A percentile compares a stretch with the other conserved stretches of the same genome.
These are phyloP conservation scores for Hanseniaspora occidentalis DNA, from an alignment of 805 yeast species.

Conservation along the genomic window DNA sequence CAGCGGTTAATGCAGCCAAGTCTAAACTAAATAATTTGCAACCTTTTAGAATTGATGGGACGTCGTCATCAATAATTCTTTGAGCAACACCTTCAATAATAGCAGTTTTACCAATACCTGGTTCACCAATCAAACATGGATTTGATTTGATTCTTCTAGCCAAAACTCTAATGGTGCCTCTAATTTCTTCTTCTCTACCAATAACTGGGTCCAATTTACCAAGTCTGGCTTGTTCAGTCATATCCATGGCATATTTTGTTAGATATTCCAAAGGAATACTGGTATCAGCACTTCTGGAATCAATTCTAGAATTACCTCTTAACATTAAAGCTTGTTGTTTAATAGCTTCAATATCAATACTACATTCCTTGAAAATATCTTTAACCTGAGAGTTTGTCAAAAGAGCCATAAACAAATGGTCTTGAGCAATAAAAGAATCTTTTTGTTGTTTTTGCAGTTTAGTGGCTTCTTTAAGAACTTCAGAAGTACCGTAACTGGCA, in stretches of 20 bases:
- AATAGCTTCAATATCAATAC: conserved; percentile 55
- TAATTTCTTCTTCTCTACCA: conserved; percentile 96
- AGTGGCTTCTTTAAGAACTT: conserved; percentile 58
- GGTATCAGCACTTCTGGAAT: conserved; percentile 88
- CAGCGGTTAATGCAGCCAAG: conserved; percentile 93
- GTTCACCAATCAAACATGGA: conserved; percentile 95
- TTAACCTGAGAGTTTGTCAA: conserved; percentile 67
- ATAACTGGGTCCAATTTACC: conserved; percentile 97
- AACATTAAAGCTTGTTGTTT: conserved; percentile 67
- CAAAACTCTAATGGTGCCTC: conserved; percentile 85
- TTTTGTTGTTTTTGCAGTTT: conserved; percentile 79
- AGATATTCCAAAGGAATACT: conserved; percentile 74
- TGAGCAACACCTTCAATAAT: conserved; percentile 98
- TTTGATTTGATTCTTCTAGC: conserved; percentile 97
- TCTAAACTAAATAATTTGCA: conserved; percentile 81
- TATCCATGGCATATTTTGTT: conserved; percentile 80
- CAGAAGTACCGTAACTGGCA: conserved; percentile 66
- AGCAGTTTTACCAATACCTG: conserved; percentile 98
- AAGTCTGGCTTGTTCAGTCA: conserved; percentile 85
- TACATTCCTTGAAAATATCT: conserved; percentile 57
- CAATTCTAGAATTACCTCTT: conserved; percentile 86
- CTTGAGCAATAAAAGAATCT: conserved; percentile 87
- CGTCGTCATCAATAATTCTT: conserved; percentile 89
- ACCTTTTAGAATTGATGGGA: conserved; percentile 74
- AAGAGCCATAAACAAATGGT: conserved; percentile 77